Evolutionary conservation across 768 basidiomycete genomes (phyloP).

Genomic region (Podaxis sp.): DNA sequence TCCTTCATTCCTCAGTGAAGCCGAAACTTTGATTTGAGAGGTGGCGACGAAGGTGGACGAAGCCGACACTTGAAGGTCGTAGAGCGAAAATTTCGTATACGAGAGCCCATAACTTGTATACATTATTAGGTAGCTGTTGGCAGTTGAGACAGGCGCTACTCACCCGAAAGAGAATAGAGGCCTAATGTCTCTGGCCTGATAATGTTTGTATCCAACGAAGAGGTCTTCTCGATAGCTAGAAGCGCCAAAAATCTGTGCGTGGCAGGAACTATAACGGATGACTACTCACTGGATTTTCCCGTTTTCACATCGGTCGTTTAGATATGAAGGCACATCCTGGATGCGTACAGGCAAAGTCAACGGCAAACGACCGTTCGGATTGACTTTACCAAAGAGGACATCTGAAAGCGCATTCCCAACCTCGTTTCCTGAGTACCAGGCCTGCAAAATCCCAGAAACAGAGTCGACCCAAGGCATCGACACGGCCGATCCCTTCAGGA

Average conservation of each 20-base stretch:
- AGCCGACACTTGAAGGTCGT: constrained; percentile 41
- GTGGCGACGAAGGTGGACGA: constrained; percentile 20
- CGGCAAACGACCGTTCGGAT: constrained; percentile 60
- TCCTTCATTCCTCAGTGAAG: constrained; percentile 60
- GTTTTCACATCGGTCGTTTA: constrained; percentile 59
- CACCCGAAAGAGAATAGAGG: constrained; percentile 73
- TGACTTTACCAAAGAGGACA: constrained; percentile 60
- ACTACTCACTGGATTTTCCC: constrained; percentile 46
- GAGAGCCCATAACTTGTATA: constrained; percentile 62
- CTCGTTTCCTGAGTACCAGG: constrained; percentile 70
- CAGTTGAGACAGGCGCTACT: constrained; percentile 18
- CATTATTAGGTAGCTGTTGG: not conserved
- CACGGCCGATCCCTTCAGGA: constrained; percentile 59
- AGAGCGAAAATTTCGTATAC: constrained; percentile 68
- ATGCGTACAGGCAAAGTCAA: constrained; percentile 59
- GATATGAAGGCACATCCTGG: constrained; percentile 62
- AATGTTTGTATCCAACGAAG: constrained; percentile 72
- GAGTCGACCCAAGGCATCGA: constrained; percentile 72
- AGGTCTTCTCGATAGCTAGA: constrained; percentile 56
- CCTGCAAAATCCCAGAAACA: constrained; percentile 55
- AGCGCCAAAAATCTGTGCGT: not conserved
- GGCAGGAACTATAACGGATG: not conserved
- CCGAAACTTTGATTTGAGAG: constrained; percentile 37
- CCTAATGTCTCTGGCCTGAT: constrained; percentile 49
- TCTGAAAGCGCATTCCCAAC: constrained; percentile 65